These are phyloP conservation scores for Paraphoma chrysanthemicola DNA, from an alignment of 2,329 filamentous ascomycete genomes.

Conservation along the genomic window DNA sequence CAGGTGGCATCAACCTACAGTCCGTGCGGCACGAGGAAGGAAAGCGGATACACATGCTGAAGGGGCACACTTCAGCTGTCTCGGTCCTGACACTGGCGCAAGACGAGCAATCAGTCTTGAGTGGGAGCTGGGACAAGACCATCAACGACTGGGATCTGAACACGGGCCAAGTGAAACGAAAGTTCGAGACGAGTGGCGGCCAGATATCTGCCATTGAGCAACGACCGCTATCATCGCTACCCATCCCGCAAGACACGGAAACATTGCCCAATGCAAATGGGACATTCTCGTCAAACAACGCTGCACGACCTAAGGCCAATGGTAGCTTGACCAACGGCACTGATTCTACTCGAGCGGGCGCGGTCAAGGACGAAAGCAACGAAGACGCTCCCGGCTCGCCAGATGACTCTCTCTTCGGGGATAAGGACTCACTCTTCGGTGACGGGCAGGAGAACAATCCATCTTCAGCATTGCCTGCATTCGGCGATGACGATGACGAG, in stretches of 20 bases:
- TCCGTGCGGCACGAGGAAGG: constrained; percentile 94
- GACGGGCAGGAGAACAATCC: constrained; percentile 62
- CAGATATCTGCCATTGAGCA: constrained; percentile 91
- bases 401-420: constrained; percentile 83
- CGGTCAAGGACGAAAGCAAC: constrained; percentile 47
- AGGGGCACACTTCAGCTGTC: constrained; percentile 88
- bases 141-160: constrained; percentile 96
- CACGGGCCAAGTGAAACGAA: constrained; percentile 76
- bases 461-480: constrained; percentile 57
- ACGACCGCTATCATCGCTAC: constrained; percentile 75
- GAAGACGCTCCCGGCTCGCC: constrained; percentile 70
- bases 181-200: constrained; percentile 77
- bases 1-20: constrained; percentile 90
- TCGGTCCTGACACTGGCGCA: constrained; percentile 82
- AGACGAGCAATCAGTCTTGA: constrained; percentile 86
- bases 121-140: constrained; percentile 95
- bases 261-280: constrained; percentile 62
- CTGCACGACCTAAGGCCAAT: constrained; percentile 63
- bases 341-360: constrained; percentile 33
- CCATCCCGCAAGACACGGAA: constrained; percentile 76
- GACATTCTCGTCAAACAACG: constrained; percentile 80
- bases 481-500: constrained; percentile 83
- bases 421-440: constrained; percentile 86
- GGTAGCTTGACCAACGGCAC: constrained; percentile 57
- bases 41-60: constrained; percentile 81